Conservation (phyloP, 202 grass and related monocot genomes). For the Tripidium arundinaceum region DNA sequence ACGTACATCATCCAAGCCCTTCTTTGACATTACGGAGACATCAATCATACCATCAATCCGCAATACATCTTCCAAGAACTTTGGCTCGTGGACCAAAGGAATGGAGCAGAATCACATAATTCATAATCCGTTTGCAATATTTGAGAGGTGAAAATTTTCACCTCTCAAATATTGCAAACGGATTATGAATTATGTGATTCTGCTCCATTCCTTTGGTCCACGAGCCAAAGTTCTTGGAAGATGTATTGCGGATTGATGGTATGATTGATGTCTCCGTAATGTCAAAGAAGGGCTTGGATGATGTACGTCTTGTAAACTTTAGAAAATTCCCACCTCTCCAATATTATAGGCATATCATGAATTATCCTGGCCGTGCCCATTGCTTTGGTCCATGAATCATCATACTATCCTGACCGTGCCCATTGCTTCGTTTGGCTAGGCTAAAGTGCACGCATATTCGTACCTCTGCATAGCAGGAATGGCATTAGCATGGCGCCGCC, state of each 20-base stretch:
- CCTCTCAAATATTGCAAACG: conserved; percentile 59
- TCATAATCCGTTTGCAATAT: conserved; percentile 62
- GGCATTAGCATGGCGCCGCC: neutral
- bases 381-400: neutral
- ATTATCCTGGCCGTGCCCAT: too few species aligned
- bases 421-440: neutral
- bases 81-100: too few species aligned
- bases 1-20: too few species aligned
- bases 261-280: too few species aligned
- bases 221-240: neutral
- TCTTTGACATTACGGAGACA: too few species aligned
- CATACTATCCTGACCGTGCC: neutral
- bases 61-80: conserved; percentile 4
- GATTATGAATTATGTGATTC: conserved; percentile 42
- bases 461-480: neutral
- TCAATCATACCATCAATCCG: too few species aligned
- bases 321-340: too few species aligned
- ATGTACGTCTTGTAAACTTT: too few species aligned
- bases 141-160: too few species aligned
- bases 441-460: too few species aligned
- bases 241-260: neutral
- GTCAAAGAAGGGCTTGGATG: too few species aligned
- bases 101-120: conserved; percentile 28
- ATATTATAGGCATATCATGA: too few species aligned
- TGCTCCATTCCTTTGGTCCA: conserved; percentile 2